Percentiles rank a stretch among this genome's conserved stretches.
These are phyloP conservation scores for Candida tibetensis DNA, from an alignment of 805 yeast genomes.

Conservation along the genomic window DNA sequence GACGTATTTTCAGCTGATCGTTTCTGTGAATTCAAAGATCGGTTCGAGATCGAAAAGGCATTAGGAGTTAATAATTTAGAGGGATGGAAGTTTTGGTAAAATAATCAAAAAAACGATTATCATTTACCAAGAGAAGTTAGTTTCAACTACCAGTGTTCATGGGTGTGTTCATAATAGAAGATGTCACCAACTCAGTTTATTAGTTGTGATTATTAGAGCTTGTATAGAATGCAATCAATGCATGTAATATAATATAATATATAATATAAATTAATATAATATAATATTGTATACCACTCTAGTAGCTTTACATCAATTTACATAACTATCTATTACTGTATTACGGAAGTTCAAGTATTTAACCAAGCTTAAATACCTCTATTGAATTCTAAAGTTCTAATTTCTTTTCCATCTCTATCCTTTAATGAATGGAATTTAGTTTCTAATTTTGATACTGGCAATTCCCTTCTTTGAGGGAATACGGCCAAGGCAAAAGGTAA, in stretches of 20 bases:
- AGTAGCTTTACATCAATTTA: background rate
- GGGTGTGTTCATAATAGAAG: too few relatives aligned
- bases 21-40: conserved; percentile 36
- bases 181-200: too few relatives aligned
- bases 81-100: conserved; percentile 65
- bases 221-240: too few relatives aligned
- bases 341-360: too few relatives aligned
- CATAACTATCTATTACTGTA: background rate
- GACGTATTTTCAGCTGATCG: conserved; percentile 26
- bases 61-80: conserved; percentile 43
- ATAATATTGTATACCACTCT: too few relatives aligned
- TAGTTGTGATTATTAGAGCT: too few relatives aligned
- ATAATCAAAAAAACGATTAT: too few relatives aligned
- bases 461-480: conserved; percentile 83
- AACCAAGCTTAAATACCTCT: conserved; percentile 93
- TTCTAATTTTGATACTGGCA: conserved; percentile 63
- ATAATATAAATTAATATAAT: too few relatives aligned
- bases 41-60: conserved; percentile 47
- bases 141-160: too few relatives aligned
- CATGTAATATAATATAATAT: too few relatives aligned
- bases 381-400: conserved; percentile 74
- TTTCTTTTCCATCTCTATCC: conserved; percentile 56
- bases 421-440: conserved; percentile 56
- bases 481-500: conserved; percentile 94
- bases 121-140: too few relatives aligned